Percentiles rank a stretch among this genome's conserved stretches.
phyloP scores from a whole-genome alignment of 1,284 basidiomycete genomes.

The Rhizoctonia solani region DNA sequence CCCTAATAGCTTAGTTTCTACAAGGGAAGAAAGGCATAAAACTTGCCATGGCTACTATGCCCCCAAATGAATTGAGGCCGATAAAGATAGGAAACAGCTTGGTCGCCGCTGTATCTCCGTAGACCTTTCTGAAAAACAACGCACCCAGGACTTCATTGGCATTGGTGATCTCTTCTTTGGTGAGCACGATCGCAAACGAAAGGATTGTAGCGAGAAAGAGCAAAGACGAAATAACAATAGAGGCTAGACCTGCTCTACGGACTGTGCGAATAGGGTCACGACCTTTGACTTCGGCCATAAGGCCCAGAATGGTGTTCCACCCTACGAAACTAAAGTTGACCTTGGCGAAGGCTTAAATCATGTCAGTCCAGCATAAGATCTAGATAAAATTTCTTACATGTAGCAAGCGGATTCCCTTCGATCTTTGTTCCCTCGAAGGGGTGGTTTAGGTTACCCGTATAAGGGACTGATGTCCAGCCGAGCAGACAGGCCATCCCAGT shows the following conservation, averaged over 20 bases:
- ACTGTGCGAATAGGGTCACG: slow-evolving; percentile 57
- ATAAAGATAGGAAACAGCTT: slow-evolving; percentile 47
- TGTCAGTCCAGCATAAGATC: not conserved
- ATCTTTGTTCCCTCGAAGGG: slow-evolving; percentile 56
- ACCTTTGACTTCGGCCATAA: slow-evolving; percentile 56
- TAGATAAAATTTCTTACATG: not conserved
- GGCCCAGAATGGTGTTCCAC: slow-evolving; percentile 58
- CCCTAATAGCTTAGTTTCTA: slow-evolving; percentile 35
- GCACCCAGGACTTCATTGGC: slow-evolving; percentile 57
- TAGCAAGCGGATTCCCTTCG: slow-evolving; percentile 51
- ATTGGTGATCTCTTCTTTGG: slow-evolving; percentile 52
- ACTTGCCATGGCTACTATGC: slow-evolving; percentile 46
- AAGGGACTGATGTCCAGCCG: slow-evolving; percentile 50
- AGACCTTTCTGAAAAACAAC: slow-evolving; percentile 59
- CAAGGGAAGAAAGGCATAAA: slow-evolving; percentile 39
- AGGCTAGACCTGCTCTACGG: slow-evolving; percentile 58
- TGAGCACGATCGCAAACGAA: slow-evolving; percentile 47
- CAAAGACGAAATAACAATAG: slow-evolving; percentile 38
- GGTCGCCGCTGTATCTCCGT: slow-evolving; percentile 49
- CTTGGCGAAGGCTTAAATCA: slow-evolving; percentile 60
- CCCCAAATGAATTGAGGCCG: slow-evolving; percentile 44
- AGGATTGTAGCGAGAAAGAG: slow-evolving; percentile 3
- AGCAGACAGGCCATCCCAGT: slow-evolving; percentile 57
- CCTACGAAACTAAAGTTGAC: slow-evolving; percentile 62
- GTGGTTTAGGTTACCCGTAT: slow-evolving; percentile 56